Percentiles rank a stretch among this genome's conserved stretches.
Evolutionary conservation across 306 rosid species (phyloP).

Genomic region (Quercus mongolica): DNA sequence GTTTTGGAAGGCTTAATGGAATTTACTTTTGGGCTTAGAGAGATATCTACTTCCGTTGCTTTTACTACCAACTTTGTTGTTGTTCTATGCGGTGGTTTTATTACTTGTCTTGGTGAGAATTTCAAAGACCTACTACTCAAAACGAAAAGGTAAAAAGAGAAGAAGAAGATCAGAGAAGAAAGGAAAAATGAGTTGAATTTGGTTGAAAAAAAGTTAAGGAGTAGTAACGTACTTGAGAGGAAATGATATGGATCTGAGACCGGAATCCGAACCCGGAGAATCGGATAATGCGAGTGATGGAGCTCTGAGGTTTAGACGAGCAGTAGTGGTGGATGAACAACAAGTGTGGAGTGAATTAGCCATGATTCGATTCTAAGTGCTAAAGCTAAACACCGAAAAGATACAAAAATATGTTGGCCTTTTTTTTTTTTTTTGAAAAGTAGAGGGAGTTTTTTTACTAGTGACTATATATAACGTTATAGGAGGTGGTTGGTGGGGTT

Average conservation of each 20-base stretch:
- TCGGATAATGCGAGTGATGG: constrained; percentile 4
- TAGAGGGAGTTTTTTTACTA: neutral
- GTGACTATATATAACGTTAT: too few species aligned
- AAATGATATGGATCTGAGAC: constrained; percentile 30
- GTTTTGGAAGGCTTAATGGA: constrained; percentile 86
- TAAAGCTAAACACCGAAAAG: too few species aligned
- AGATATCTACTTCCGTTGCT: constrained; percentile 42
- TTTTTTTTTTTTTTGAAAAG: too few species aligned
- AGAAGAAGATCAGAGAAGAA: neutral
- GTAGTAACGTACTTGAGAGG: constrained; percentile 25
- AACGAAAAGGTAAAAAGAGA: neutral
- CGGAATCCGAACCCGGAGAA: neutral
- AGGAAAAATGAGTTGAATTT: neutral
- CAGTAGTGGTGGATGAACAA: neutral
- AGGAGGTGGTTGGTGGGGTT: neutral
- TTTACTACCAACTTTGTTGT: constrained; percentile 37
- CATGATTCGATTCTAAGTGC: neutral
- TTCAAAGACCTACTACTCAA: constrained; percentile 24
- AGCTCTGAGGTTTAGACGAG: constrained; percentile 12
- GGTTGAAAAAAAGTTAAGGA: neutral
- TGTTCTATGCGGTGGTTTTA: constrained; percentile 1
- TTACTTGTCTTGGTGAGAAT: neutral
- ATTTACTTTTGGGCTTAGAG: constrained; percentile 80
- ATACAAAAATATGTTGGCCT: too few species aligned
- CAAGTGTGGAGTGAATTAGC: constrained; percentile 32